A percentile compares a stretch with the other conserved stretches of the same genome.
phyloP scores from a whole-genome alignment of 768 basidiomycete genomes.

The Russula emetica region DNA sequence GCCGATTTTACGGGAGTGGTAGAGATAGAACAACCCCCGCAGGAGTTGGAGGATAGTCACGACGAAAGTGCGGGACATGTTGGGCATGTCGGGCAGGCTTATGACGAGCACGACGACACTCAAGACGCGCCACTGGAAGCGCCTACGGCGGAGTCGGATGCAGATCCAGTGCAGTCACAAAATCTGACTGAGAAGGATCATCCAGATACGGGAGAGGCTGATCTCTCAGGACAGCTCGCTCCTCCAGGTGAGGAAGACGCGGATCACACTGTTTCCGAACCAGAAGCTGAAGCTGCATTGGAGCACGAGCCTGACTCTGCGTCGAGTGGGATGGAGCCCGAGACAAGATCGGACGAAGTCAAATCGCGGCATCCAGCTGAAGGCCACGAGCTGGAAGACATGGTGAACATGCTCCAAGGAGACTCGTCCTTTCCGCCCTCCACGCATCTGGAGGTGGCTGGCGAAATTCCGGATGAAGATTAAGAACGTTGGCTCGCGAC shows the following conservation, averaged over 20 bases:
- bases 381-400: constrained; percentile 53
- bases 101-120: constrained; percentile 28
- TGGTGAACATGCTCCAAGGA: constrained; percentile 61
- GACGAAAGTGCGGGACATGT: constrained; percentile 15
- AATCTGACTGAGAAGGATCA: constrained; percentile 9
- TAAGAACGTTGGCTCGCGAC: constrained; percentile 25
- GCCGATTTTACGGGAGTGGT: neutral
- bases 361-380: constrained; percentile 21
- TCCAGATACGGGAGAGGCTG: constrained; percentile 13
- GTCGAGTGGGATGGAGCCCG: constrained; percentile 24
- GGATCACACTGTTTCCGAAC: constrained; percentile 5
- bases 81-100: constrained; percentile 5
- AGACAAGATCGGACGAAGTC: constrained; percentile 28
- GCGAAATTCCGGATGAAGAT: constrained; percentile 53
- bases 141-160: constrained; percentile 8
- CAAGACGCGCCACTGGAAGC: constrained; percentile 22
- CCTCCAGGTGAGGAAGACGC: constrained; percentile 21
- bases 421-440: constrained; percentile 31
- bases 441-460: constrained; percentile 32
- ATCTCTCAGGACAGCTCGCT: constrained; percentile 5
- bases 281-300: constrained; percentile 21
- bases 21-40: constrained; percentile 30
- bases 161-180: neutral
- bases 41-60: constrained; percentile 19
- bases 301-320: constrained; percentile 24